These are phyloP conservation scores for Pseudopithomyces chartarum DNA, from an alignment of 2,329 filamentous ascomycete genomes.

Conservation along the genomic window DNA sequence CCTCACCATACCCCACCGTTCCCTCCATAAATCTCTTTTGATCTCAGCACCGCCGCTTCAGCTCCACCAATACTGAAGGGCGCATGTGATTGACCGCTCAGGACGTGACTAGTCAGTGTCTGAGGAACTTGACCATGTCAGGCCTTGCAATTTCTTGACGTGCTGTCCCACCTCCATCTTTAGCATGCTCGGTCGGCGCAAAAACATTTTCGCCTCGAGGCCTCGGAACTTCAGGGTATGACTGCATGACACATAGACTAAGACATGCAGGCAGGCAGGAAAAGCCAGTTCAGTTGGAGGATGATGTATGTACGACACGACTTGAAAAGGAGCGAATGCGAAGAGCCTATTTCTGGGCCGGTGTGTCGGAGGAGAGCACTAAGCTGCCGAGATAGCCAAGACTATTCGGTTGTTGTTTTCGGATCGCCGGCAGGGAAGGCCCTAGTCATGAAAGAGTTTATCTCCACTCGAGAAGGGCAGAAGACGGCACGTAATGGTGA, in stretches of 20 bases:
- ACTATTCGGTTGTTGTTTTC: not conserved
- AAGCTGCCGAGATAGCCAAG: constrained; percentile 1
- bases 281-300: not conserved
- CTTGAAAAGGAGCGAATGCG: not conserved
- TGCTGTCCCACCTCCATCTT: constrained; percentile 1
- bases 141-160: not conserved
- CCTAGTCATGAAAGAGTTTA: not conserved
- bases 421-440: not conserved
- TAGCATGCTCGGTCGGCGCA: not conserved
- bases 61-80: not conserved
- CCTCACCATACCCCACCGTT: constrained; percentile 6
- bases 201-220: not conserved
- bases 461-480: not conserved
- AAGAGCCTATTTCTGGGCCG: not conserved
- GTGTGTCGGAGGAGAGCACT: not conserved
- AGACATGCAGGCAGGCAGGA: not conserved
- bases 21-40: not conserved
- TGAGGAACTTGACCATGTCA: not conserved
- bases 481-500: not conserved
- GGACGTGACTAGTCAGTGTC: not conserved
- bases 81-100: not conserved
- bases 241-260: constrained; percentile 9
- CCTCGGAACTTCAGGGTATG: constrained; percentile 3
- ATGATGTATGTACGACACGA: not conserved
- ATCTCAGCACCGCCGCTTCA: not conserved